Evolutionary conservation across 2,329 filamentous ascomycete genomes (phyloP), one percentile per base, ranked within the genome.

Genomic region (Colletotrichum ledebouriae): DNA sequence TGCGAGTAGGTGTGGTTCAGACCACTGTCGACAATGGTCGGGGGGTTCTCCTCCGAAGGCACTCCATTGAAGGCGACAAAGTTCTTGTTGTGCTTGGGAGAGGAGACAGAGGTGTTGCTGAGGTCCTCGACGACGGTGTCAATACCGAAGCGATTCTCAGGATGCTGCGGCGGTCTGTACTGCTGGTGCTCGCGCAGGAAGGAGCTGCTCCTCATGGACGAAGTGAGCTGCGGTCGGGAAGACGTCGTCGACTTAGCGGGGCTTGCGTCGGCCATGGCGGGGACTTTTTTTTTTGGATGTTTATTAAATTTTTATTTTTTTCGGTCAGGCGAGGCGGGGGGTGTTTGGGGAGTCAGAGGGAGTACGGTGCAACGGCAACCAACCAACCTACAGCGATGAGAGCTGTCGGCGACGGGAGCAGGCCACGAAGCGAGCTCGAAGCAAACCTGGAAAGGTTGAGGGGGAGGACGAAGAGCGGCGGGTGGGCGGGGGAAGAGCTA

Each of bases 161-260:
- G 81, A 69, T 82, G 82, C 67, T 80, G 79, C 11, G 87, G 86
- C 34, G 86, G 85, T 56, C 88, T 86, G 72, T 88, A 89, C 74
- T 90, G 87, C 76, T 90, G 87, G 73, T 90, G 86, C 72, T 90
- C 88, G 76, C 84, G 84, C 64, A 90, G 80, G 74, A 87, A 90
- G 13, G 87, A 90, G 76, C 85, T 86, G 80, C 85, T 89, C 74
- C 88, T 85, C 84, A 85, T 86, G 60, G 79, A 77, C 61, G 79
- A 79, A 55, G 80, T 76, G 72, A 87, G 78, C 75, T 85, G 84
- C 62, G 85, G 85, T 53, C 84, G 82, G 73, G 76, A 73, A 58
- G 78, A 73, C 67, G 75, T 73, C 67, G 75, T 76, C 44, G 66
- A 65, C 72, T 75, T 78, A 67, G 76, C 65, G 72, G 76, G 72